Base-by-base conservation (phyloP, 805 yeast genomes). In the Candida verbasci region DNA sequence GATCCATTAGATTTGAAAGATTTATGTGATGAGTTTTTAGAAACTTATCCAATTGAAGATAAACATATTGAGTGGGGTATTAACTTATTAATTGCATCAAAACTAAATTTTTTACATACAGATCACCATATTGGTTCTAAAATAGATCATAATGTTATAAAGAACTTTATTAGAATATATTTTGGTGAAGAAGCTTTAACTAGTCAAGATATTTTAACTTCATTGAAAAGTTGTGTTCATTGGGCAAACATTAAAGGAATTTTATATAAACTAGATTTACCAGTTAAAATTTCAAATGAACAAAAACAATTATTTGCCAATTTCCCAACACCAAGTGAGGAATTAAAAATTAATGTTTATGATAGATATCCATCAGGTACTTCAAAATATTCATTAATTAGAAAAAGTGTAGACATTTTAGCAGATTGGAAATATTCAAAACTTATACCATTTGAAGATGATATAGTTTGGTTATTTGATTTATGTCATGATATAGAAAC, bases 91-190 rank as follows among this genome's bases (percentile, higher is more conserved):
- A 55, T 67, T 21, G 68, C 74, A 14, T 54, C 76, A 12, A 73
- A 72, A 43, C 59, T 74, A 41, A 72, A 74, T 47, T 75, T 74
- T 44, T 58, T 74, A 38, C 80, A 74, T 41, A 71, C 79, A 1
- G 80, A 75, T 48, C 81, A 75, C 46, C 76, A 69, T 48, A 66
- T 71, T 14, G 69, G 75, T 36, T 70, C 75, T n/a, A 62, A 58
- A 35, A 50, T 74, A 15, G 77, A 73, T 38, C 77, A 78, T 0
- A 42, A 48, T 27, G 68, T 61, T 42, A 52, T 75, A 56, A 34
- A 18, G 24, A 22, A 29, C 14, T 59, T 60, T 22, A 62, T 73
- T 29, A 44, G 44, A 15, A 56, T 59, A 27, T 58, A 63, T 37
- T 71, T 61, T 39, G 77, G 75, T 6, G 52, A 45, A 4, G 67